Percentiles rank a stretch among this genome's conserved stretches.
These are phyloP conservation scores for Cryptococcus sp. DNA, from an alignment of 1,284 basidiomycete species.

Conservation along the genomic window DNA sequence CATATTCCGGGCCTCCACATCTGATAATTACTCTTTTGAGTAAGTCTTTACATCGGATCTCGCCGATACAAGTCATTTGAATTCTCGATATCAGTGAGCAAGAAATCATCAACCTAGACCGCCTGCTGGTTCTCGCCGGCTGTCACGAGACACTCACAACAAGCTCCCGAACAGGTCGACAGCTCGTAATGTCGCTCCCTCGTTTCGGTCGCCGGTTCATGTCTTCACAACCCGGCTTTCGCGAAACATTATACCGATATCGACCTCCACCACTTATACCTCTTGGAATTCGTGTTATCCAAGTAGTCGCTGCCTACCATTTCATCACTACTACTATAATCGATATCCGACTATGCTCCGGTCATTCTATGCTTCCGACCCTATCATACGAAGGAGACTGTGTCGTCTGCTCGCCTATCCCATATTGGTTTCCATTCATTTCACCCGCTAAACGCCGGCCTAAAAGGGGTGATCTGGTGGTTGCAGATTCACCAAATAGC, in stretches of 20 bases:
- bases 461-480: slow-evolving; percentile 74
- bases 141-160: no score
- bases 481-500: slow-evolving; percentile 68
- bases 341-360: slow-evolving; percentile 47
- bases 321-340: slow-evolving; percentile 34
- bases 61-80: no score
- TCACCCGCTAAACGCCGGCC: slow-evolving; percentile 34
- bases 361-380: slow-evolving; percentile 87
- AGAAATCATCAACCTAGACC: neutral
- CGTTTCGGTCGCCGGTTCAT: no score
- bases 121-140: no score
- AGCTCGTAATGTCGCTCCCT: no score
- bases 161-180: no score
- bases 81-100: no score
- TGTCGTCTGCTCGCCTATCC: slow-evolving; percentile 55
- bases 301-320: slow-evolving; percentile 33
- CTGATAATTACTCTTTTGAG: no score
- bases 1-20: no score
- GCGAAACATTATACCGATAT: slow-evolving; percentile 6
- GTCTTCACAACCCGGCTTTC: neutral
- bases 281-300: slow-evolving; percentile 19
- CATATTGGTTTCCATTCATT: slow-evolving; percentile 32
- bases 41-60: no score
- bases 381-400: slow-evolving; percentile 52
- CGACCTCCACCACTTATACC: slow-evolving; percentile 19